Evolutionary conservation across 2,329 filamentous ascomycete genomes (phyloP), one percentile per base, ranked within the genome.

Genomic region (Bertia moriformis): DNA sequence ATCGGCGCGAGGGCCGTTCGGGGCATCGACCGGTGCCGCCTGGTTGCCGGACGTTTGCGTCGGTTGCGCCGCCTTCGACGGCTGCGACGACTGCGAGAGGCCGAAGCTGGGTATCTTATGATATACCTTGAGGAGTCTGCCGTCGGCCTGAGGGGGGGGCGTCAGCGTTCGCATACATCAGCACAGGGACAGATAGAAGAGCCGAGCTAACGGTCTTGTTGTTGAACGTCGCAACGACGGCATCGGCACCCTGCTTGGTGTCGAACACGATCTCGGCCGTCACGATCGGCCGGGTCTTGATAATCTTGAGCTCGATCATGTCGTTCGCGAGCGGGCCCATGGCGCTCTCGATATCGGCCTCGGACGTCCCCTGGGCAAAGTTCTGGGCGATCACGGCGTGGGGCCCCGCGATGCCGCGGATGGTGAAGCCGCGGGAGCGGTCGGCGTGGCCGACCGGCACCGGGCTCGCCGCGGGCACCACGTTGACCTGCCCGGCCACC

Each of bases 301-400:
- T 58, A 29, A 91, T 61, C 24, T 66, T 70, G 60, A 83, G 89
- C 49, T 70, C 73, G 18, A 70, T 52, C 49, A 86, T 69, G 43
- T 78, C 66, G 19, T 80, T 82, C 29, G 80, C 82, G n/a, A 83
- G 62, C 0, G 76, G 75, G n/a, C 69, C 71, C 74, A 91, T 78
- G 41, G 84, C 84, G 48, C 78, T 83, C 62, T 87, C 82, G 43
- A 91, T 85, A 51, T 91, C 84, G 19, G 80, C 82, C 2, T 79
- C 80, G 4, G 84, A 87, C 1, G 84, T 91, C 27, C 84, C 84
- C 2, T 74, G 74, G 12, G 83, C 84, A 53, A 91, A 86, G 63
- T 91, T 91, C 57, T 83, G 79, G 2, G 80, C 83, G 53, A 85
- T 71, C 18, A 91, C 71, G 14, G 73, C 70, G 48, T 73, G 84